phyloP scores from a whole-genome alignment of 129 eudicot genomes.

The Silybum marianum region DNA sequence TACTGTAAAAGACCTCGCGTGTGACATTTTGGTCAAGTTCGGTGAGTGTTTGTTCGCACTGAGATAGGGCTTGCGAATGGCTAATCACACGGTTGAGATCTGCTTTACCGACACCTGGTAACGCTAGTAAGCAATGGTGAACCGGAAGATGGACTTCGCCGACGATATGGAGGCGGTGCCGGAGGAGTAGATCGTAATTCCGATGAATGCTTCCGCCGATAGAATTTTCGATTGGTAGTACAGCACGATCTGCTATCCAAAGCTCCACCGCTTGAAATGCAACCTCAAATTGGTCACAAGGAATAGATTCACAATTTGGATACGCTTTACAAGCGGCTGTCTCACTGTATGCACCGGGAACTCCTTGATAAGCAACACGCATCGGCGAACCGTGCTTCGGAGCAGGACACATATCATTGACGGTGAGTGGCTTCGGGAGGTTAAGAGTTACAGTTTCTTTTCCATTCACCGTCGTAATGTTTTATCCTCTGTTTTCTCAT shows the following conservation, averaged over 20 bases:
- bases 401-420: constrained; percentile 59
- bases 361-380: constrained; percentile 86
- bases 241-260: constrained; percentile 76
- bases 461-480: constrained; percentile 47
- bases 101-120: constrained; percentile 73
- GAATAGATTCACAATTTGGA: constrained; percentile 66
- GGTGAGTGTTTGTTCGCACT: constrained; percentile 76
- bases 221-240: constrained; percentile 70
- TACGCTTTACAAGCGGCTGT: constrained; percentile 78
- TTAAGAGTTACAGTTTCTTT: constrained; percentile 30
- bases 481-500: constrained; percentile 24
- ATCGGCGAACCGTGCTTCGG: constrained; percentile 68
- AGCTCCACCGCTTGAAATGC: constrained; percentile 80
- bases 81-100: constrained; percentile 72
- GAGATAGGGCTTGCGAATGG: constrained; percentile 88
- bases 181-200: constrained; percentile 76
- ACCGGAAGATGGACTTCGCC: constrained; percentile 85
- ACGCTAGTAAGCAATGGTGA: constrained; percentile 74
- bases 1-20: constrained; percentile 76
- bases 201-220: constrained; percentile 84
- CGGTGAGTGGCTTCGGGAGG: constrained; percentile 58
- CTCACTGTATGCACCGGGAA: constrained; percentile 85
- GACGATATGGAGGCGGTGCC: constrained; percentile 85
- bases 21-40: constrained; percentile 53
- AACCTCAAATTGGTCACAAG: constrained; percentile 82